Evolutionary conservation across 2,329 filamentous ascomycete species (phyloP).

Genomic region (Fusarium sp.): DNA sequence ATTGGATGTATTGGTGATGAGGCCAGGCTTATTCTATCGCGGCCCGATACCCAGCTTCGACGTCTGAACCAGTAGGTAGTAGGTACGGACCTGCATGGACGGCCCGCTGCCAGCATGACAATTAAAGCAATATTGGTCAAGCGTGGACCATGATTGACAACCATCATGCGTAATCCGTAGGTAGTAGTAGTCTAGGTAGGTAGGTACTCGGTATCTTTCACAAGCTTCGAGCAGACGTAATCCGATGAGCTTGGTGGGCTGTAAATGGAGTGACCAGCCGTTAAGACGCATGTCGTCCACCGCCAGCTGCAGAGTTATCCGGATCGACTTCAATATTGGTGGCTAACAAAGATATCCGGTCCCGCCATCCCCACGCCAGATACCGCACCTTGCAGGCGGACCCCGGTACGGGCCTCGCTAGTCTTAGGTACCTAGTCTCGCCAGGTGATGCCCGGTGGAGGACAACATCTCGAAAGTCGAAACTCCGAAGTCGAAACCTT

Average conservation of each 20-base stretch:
- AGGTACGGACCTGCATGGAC: constrained; percentile 43
- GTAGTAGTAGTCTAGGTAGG: no score
- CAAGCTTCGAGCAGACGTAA: neutral
- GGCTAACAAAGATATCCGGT: constrained; percentile 17
- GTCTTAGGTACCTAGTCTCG: constrained; percentile 10
- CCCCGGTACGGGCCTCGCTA: constrained; percentile 40
- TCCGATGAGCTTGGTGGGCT: constrained; percentile 3
- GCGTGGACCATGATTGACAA: constrained; percentile 18
- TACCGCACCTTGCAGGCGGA: constrained; percentile 35
- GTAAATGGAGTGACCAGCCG: neutral
- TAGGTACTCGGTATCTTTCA: no score
- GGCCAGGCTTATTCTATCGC: constrained; percentile 40
- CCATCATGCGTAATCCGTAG: constrained; percentile 9
- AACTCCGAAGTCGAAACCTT: constrained; percentile 22
- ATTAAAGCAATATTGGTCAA: constrained; percentile 25
- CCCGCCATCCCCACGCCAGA: constrained; percentile 42
- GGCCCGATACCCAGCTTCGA: constrained; percentile 47
- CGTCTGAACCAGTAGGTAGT: constrained; percentile 8
- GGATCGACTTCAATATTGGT: constrained; percentile 18
- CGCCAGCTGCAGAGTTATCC: constrained; percentile 26
- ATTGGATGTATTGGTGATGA: constrained; percentile 36
- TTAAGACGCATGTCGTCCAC: constrained; percentile 23
- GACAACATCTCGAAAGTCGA: constrained; percentile 29
- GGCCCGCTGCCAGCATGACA: constrained; percentile 43
- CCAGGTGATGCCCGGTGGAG: constrained; percentile 16